phyloP scores from a whole-genome alignment of 129 eudicot species.

The Gnaphalium uliginosum region DNA sequence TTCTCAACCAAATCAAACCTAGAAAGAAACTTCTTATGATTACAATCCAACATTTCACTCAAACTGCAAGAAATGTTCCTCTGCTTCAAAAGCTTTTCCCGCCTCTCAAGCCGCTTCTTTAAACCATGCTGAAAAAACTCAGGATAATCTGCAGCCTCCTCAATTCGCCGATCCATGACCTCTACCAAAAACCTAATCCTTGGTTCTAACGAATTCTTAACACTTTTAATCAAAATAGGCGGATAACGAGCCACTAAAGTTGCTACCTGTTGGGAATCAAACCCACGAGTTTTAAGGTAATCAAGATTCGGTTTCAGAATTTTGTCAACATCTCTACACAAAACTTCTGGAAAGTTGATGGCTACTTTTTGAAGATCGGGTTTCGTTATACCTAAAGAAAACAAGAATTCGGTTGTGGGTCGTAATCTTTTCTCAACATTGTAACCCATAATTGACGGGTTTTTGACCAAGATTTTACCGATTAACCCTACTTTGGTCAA shows the following conservation, averaged over 20 bases:
- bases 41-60: conserved; percentile 92
- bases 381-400: conserved; percentile 63
- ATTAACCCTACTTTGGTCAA: conserved; percentile 61
- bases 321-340: conserved; percentile 84
- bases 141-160: conserved; percentile 74
- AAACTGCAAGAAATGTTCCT: conserved; percentile 64
- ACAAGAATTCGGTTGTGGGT: conserved; percentile 79
- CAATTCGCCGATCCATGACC: conserved; percentile 74
- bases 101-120: conserved; percentile 75
- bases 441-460: conserved; percentile 89
- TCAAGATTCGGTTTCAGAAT: conserved; percentile 63
- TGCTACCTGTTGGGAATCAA: conserved; percentile 61
- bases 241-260: conserved; percentile 77
- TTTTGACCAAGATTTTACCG: conserved; percentile 79
- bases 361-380: conserved; percentile 70
- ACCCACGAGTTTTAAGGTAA: conserved; percentile 62
- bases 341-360: conserved; percentile 71
- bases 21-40: conserved; percentile 70
- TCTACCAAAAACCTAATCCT: conserved; percentile 77
- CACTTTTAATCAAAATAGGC: conserved; percentile 83
- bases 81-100: conserved; percentile 75
- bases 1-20: conserved; percentile 61
- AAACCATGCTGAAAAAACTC: conserved; percentile 82
- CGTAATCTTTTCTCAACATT: conserved; percentile 76
- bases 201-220: conserved; percentile 78